Base-by-base conservation (phyloP, 2,329 filamentous ascomycete genomes). In the Metarhizium anisopliae region DNA sequence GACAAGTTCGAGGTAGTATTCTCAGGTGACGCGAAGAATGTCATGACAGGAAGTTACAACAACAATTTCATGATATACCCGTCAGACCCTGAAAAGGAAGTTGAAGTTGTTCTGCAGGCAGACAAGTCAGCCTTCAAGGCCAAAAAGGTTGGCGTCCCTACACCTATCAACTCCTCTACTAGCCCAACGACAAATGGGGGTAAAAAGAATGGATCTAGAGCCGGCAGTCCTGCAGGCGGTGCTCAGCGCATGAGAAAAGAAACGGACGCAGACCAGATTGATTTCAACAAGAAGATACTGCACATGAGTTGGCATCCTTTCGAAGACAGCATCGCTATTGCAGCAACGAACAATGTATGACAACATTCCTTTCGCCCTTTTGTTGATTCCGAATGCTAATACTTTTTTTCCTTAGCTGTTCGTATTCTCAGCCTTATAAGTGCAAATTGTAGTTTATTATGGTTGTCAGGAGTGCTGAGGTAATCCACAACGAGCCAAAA, bases 61-160 rank as follows among this genome's bases (percentile, higher is more conserved):
- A 99, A 99, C 78, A 99, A 99, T 77, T 97, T 99, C 79, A 99
- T 99, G 94, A 99, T 99, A 68, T 99, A 97, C 72, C 94, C 94
- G 4, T 94, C 92, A 30, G 93, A 97, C 66, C 89, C 92, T 6
- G 90, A 93, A 62, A 95, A 95, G 75, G 94, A 99, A 70, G 93
- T 93, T 3, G 94, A 99, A 72, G 92, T 99, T 51, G 94, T 99
- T 50, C 78, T 99, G 56, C 94, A 99, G 72, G 94, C 94, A 43
- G 94, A 99, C 72, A 99, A 99, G 78, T 96, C 91, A 56, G 94
- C 94, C 11, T 99, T 99, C 84, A 99, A 99, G 77, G 94, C 94
- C 40, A 99, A 99, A 85, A 99, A 97, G 79, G 93, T 99, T 61
- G 94, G 94, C 59, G 90, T 99, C 52, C 94, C 94, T 45, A 97